Evolutionary conservation across 2,329 filamentous ascomycete genomes (phyloP), one percentile per base, ranked within the genome.

Genomic region (Aschersonia sp.): DNA sequence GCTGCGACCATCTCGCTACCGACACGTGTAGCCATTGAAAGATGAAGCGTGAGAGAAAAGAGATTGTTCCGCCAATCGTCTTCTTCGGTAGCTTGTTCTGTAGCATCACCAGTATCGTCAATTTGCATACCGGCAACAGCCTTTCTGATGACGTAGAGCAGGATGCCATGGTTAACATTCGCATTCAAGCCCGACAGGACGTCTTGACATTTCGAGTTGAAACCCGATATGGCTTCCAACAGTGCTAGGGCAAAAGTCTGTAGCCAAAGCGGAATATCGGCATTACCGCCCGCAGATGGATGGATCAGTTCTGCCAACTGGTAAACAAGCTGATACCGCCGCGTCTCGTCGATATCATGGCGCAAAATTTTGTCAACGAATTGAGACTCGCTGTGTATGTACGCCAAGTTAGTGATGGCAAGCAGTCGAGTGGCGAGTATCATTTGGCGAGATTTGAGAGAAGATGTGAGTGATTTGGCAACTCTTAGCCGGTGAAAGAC

Each of bases 271-370:
- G 89, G 85, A 29, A 94, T 77, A 8, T 76, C 70, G 14, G 73
- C 65, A 46, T 83, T 76, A 22, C 79, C 82, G 57, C 83, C 81
- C 5, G 79, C 75, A 5, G 86, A 81, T 9, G 90, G 87, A 55
- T 94, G 89, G 29, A 97, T 83, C 49, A 98, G 70, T 61, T 97
- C 90, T 14, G 87, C 86, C 39, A 98, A 76, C 64, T 98, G 94
- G 58, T 94, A 94, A 4, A 87, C 83, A 30, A 98, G 73, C 63
- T 98, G 92, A 52, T 88, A 83, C 46, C 87, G 79, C 51, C 89
- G 82, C 2, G 89, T 88, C 63, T 95, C 87, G 57, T 97, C 90
- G 39, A 80, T 78, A 59, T 98, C 94, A 55, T 89, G 83, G 53
- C 86, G 85, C 46, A 95, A 73, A 42, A 96, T 78, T 62, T 87